Evolutionary conservation across 345 rosid genomes (phyloP), one percentile per base, ranked within the genome.

Genomic region (Rhizophora apiculata): DNA sequence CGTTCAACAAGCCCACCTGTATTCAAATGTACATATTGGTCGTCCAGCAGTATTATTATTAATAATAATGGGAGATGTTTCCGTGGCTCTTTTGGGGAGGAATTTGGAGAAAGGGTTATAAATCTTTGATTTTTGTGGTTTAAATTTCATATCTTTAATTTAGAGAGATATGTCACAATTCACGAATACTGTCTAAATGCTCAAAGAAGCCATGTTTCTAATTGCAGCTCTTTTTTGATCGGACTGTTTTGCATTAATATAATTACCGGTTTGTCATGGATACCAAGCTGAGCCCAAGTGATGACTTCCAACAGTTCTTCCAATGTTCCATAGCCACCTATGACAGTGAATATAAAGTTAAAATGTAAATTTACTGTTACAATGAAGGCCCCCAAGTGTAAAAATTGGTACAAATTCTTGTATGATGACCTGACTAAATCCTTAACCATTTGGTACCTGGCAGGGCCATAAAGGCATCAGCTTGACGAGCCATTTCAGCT

Each of bases 401-500:
- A 39, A 11, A 11, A 39, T 11, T 39, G 6, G 46, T 11, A 39
- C 46, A 39, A 39, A 39, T 39, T 39, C 16, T 39, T 9, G 4
- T 9, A 2, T 39, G 15, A 11, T 39, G 15, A 3, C 46, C 46
- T 9, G 46, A 55, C 22, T 29, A 1, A 39, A 55, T 7, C 27
- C 30, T 22, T 55, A 9, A 9, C 9, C 27, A 10, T 22, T 26
- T 0, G 24, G 49, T 64, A 84, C 93, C 94, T 59, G 96, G 96
- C 54, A 89, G 73, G 65, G 92, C 89, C 49, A 89, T 82, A 72
- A 89, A 89, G 8, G 96, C 92, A 65, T 89, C 96, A 22, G 96
- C 92, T 65, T 87, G 92, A 32, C 89, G 88, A 56, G 96, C 86
- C 96, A 89, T 89, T 79, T 89, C 90, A 19, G 96, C 96, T 74